Evolutionary conservation across 2,329 filamentous ascomycete genomes (phyloP).

Genomic region (Arthrobotrys entomopaga): DNA sequence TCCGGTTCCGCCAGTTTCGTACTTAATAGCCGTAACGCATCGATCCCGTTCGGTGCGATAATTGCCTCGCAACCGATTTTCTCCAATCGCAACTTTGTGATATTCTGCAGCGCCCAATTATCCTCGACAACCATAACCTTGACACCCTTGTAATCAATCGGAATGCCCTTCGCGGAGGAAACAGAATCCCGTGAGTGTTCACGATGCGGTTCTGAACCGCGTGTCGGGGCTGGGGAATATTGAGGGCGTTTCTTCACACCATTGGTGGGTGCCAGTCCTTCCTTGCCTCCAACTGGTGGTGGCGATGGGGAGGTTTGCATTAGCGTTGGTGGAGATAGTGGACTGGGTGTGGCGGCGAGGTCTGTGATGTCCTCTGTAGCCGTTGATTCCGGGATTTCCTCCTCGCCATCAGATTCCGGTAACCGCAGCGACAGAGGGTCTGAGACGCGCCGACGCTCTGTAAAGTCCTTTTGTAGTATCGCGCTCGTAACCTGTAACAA

Average conservation of each 20-base stretch:
- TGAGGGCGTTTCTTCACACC: slow-evolving; percentile 40
- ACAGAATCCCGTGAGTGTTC: slow-evolving; percentile 46
- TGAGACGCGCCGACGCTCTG: slow-evolving; percentile 40
- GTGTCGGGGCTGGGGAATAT: slow-evolving; percentile 34
- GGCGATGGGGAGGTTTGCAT: slow-evolving; percentile 38
- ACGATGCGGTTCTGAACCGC: slow-evolving; percentile 26
- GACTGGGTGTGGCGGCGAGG: not conserved
- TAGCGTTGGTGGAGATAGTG: slow-evolving; percentile 6
- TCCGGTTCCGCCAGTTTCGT: slow-evolving; percentile 54
- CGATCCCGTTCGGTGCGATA: slow-evolving; percentile 57
- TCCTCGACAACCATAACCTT: slow-evolving; percentile 58
- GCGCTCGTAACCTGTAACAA: slow-evolving; percentile 42
- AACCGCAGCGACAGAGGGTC: slow-evolving; percentile 43
- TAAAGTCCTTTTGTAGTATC: slow-evolving; percentile 47
- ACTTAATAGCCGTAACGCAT: slow-evolving; percentile 56
- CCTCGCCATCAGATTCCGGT: slow-evolving; percentile 51
- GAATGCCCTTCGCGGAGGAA: slow-evolving; percentile 29
- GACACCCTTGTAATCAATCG: slow-evolving; percentile 46
- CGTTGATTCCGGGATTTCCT: slow-evolving; percentile 11
- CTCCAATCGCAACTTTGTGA: slow-evolving; percentile 56
- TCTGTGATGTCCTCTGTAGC: not conserved
- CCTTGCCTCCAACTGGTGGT: slow-evolving; percentile 2
- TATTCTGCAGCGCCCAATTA: slow-evolving; percentile 58
- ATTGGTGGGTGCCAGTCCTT: not conserved
- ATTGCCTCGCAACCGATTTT: slow-evolving; percentile 57